Percentiles rank a stretch among this genome's conserved stretches.
phyloP scores from a whole-genome alignment of 345 rosid species.

The Brassica cretica region DNA sequence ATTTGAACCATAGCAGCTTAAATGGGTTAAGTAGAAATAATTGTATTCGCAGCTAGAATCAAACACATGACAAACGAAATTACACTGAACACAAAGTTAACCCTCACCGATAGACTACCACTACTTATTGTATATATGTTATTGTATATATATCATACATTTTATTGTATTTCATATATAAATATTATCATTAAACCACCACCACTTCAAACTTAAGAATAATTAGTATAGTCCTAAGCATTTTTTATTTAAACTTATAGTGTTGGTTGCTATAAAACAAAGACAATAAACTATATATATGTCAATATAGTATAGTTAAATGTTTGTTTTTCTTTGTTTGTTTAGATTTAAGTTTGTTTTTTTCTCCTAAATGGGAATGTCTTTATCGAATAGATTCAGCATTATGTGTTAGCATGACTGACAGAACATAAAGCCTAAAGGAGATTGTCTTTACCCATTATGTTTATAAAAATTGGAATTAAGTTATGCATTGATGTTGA shows the following conservation, averaged over 20 bases:
- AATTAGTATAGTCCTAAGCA: neutral
- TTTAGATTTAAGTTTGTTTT: constrained; percentile 24
- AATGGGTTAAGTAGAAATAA: too few relatives aligned
- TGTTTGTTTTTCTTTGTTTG: constrained; percentile 10
- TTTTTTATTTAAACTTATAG: neutral
- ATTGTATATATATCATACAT: too few relatives aligned
- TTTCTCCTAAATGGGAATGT: constrained; percentile 9
- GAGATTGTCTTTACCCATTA: constrained; percentile 19
- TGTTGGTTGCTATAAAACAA: constrained; percentile 9
- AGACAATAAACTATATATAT: neutral
- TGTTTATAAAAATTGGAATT: neutral
- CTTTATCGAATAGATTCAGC: constrained; percentile 27
- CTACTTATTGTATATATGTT: too few relatives aligned
- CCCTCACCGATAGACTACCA: too few relatives aligned
- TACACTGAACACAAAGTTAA: neutral
- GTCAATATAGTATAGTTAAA: neutral
- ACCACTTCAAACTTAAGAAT: neutral
- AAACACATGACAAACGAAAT: neutral
- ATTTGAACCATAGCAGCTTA: too few relatives aligned
- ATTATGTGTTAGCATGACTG: constrained; percentile 25
- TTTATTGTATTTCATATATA: too few relatives aligned
- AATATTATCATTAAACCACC: neutral
- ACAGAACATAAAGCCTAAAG: constrained; percentile 29
- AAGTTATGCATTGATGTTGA: neutral
- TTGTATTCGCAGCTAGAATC: neutral